Base-by-base conservation (phyloP, 371 early-diverging fungal species). In the Funneliformis caledonium region DNA sequence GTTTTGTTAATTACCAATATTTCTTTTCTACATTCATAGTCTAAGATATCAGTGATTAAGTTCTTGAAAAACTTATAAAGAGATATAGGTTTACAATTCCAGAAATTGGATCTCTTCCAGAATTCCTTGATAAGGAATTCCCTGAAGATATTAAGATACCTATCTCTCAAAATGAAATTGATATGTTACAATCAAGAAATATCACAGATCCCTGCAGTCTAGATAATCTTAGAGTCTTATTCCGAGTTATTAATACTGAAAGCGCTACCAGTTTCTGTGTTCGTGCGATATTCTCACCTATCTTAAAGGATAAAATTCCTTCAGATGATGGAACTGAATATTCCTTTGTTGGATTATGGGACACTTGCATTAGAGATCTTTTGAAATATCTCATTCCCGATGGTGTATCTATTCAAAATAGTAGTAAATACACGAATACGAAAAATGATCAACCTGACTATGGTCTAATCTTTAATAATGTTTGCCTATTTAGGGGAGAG, bases 401-500 rank as follows among this genome's bases (percentile, higher is more conserved):
- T 1, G 72, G 72, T 43, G 0, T 11, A 4, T 72, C 72, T 19
- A n/a, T 47, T 8, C 47, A 19, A 47, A 72, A 47, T 45, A 47
- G 12, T 33, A 19, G 45, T 45, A 2, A 47, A 19, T 0, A 0
- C 16, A 47, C 45, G 16, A 72, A 12, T 45, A 42, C 72, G 0
- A 72, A 10, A 37, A n/a, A 37, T 22, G 19, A 42, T 9, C 45
- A 9, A 10, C 72, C 72, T 12, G 45, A 72, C 72, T 72, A 12
- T 72, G 72, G 47, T 43, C 19, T 72, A 9, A 72, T 72, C 43
- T 47, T 72, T 19, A 72, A 47, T 47, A 3, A 43, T 22, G 47
- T 72, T 43, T 72, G 43, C 47, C 48, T n/a, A 16, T 72, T 72
- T 47, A 72, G 72, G 10, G 47, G 47, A n/a, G 47, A 45, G 48